Evolutionary conservation across 2,329 filamentous ascomycete genomes (phyloP).

Genomic region (Phialemoniopsis sp.): DNA sequence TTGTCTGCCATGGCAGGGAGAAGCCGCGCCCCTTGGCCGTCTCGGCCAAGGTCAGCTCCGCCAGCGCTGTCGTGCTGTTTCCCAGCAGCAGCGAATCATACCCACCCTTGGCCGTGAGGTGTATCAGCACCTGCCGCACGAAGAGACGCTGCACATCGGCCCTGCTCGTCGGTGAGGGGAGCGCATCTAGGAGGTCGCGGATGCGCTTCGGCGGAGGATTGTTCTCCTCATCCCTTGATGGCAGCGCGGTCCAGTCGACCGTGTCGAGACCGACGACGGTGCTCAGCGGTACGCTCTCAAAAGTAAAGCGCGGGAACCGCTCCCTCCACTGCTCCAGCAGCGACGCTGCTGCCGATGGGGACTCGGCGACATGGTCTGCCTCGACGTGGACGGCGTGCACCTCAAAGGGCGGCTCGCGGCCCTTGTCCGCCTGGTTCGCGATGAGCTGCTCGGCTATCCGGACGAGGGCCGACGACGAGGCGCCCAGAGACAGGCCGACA

Average conservation of each 20-base stretch:
- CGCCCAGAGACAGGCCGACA: slow-evolving; percentile 77
- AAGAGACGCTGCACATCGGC: slow-evolving; percentile 71
- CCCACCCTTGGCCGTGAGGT: slow-evolving; percentile 51
- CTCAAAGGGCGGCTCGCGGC: slow-evolving; percentile 63
- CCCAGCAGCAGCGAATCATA: slow-evolving; percentile 77
- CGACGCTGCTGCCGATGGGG: slow-evolving; percentile 22
- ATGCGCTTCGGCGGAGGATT: slow-evolving; percentile 38
- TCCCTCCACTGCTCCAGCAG: slow-evolving; percentile 50
- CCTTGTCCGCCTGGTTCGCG: slow-evolving; percentile 58
- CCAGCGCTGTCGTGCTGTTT: slow-evolving; percentile 82
- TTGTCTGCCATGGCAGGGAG: slow-evolving; percentile 74
- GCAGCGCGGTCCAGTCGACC: slow-evolving; percentile 50
- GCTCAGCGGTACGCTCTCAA: slow-evolving; percentile 60
- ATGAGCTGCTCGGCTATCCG: slow-evolving; percentile 71
- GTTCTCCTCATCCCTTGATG: slow-evolving; percentile 48
- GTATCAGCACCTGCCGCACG: slow-evolving; percentile 66
- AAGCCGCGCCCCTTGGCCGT: slow-evolving; percentile 89
- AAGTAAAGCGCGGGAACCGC: slow-evolving; percentile 62
- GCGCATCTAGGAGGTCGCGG: slow-evolving; percentile 48
- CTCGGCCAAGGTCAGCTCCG: slow-evolving; percentile 79
- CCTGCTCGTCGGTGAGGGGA: slow-evolving; percentile 71
- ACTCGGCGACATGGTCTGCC: slow-evolving; percentile 24
- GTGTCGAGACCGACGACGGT: slow-evolving; percentile 48
- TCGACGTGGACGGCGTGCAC: slow-evolving; percentile 58
- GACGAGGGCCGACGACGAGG: slow-evolving; percentile 74